phyloP scores from a whole-genome alignment of 169 alveolate species.

The Plasmodium relictum region DNA sequence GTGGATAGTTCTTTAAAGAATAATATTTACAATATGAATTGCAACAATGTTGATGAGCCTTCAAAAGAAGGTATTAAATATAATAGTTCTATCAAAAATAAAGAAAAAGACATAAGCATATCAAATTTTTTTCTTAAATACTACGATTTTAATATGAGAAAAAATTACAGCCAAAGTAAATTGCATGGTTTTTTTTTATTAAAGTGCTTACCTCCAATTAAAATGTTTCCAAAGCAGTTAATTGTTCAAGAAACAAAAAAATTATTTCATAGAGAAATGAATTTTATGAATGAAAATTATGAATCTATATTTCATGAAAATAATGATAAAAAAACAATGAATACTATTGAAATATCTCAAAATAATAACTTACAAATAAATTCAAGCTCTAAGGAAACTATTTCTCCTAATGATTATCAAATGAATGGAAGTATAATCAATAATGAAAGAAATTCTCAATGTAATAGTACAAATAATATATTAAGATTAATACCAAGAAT shows the following conservation, averaged over 20 bases:
- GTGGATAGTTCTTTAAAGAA: not conserved
- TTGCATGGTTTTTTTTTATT: constrained; percentile 58
- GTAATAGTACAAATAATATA: constrained; percentile 56
- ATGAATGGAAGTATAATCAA: constrained; percentile 47
- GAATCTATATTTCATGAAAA: not conserved
- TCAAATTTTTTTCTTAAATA: constrained; percentile 45
- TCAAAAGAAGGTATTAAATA: not conserved
- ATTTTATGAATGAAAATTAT: not conserved
- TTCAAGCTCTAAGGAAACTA: constrained; percentile 31
- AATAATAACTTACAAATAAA: constrained; percentile 11
- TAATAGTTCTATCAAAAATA: constrained; percentile 12
- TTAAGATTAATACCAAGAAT: constrained; percentile 54
- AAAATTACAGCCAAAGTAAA: constrained; percentile 51
- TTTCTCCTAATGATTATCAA: constrained; percentile 32
- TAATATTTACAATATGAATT: not conserved
- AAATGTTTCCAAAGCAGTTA: constrained; percentile 64
- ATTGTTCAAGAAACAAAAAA: constrained; percentile 47
- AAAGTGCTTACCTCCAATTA: constrained; percentile 70
- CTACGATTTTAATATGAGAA: constrained; percentile 30
- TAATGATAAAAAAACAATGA: constrained; percentile 8
- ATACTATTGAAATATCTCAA: constrained; percentile 16
- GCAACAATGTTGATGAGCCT: not conserved
- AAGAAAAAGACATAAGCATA: constrained; percentile 26
- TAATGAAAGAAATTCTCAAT: constrained; percentile 74
- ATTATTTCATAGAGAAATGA: constrained; percentile 25